phyloP scores from a whole-genome alignment of 2,329 filamentous ascomycete genomes.

The Pyrenophora seminiperda region DNA sequence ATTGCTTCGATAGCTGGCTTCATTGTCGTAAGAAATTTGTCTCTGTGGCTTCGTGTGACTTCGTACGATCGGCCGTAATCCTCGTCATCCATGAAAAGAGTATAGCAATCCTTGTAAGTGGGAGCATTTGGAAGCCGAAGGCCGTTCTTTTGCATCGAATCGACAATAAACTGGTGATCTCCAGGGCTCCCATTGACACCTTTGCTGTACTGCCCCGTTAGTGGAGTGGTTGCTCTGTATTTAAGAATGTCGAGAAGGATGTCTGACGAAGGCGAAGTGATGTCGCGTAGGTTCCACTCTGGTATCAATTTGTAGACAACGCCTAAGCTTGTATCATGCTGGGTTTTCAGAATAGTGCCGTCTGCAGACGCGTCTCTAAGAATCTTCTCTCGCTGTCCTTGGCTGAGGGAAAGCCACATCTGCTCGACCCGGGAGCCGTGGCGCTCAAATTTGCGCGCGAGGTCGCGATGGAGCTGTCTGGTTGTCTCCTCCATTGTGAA shows the following conservation, averaged over 20 bases:
- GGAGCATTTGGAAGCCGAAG: constrained; percentile 35
- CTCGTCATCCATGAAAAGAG: constrained; percentile 45
- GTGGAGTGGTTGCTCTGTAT: constrained; percentile 42
- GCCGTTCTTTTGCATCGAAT: constrained; percentile 44
- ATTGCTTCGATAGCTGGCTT: constrained; percentile 23
- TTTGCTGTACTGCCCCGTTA: constrained; percentile 12
- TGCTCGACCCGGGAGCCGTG: constrained; percentile 46
- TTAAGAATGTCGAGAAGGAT: constrained; percentile 49
- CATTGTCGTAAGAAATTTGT: constrained; percentile 25
- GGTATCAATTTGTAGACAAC: constrained; percentile 50
- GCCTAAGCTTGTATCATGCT: constrained; percentile 46
- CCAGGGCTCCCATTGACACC: constrained; percentile 43
- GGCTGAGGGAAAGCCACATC: constrained; percentile 51
- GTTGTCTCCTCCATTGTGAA: constrained; percentile 19
- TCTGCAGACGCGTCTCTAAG: constrained; percentile 45
- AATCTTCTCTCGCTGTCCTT: constrained; percentile 42
- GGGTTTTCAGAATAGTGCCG: constrained; percentile 45
- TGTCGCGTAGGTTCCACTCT: constrained; percentile 54
- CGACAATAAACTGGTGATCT: constrained; percentile 45
- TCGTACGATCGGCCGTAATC: constrained; percentile 48
- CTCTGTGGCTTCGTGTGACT: constrained; percentile 24
- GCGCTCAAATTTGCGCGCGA: constrained; percentile 47
- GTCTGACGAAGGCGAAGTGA: constrained; percentile 42
- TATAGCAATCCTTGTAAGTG: constrained; percentile 42
- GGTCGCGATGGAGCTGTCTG: constrained; percentile 47